Percentiles rank a stretch among this genome's conserved stretches.
Conservation (phyloP, 371 early-diverging fungal species). For the Mortierella sp. region DNA sequence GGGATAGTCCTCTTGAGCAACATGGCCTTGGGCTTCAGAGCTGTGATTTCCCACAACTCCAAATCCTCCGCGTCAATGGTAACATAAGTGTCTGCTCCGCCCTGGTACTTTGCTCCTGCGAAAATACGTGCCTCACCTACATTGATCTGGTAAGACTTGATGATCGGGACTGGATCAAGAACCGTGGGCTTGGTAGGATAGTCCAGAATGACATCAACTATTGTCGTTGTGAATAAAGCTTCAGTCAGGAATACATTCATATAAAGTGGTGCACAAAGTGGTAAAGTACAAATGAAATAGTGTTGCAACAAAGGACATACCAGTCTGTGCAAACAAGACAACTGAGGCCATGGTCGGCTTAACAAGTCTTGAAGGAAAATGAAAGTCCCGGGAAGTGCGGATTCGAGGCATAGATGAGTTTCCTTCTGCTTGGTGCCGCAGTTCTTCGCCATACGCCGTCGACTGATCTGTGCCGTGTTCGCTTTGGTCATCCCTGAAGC, state of each 20-base stretch:
- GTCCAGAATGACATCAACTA: conserved; percentile 57
- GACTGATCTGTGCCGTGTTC: conserved; percentile 56
- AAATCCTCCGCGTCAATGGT: conserved; percentile 72
- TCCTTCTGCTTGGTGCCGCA: conserved; percentile 45
- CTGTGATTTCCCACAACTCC: conserved; percentile 61
- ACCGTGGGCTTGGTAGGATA: conserved; percentile 46
- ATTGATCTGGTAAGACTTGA: conserved; percentile 63
- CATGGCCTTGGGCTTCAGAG: conserved; percentile 41
- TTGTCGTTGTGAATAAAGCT: not conserved
- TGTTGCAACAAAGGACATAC: conserved; percentile 1
- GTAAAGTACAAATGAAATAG: not conserved
- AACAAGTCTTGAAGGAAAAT: conserved; percentile 11
- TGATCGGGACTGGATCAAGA: conserved; percentile 26
- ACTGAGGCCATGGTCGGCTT: conserved; percentile 46
- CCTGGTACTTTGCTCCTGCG: conserved; percentile 70
- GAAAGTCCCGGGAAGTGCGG: conserved; percentile 18
- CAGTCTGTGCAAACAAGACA: conserved; percentile 36
- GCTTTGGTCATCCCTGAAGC: conserved; percentile 45
- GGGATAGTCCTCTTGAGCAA: conserved; percentile 67
- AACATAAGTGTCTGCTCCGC: conserved; percentile 67
- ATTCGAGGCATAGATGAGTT: not conserved
- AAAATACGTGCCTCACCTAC: conserved; percentile 72
- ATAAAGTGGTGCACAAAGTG: too few species aligned
- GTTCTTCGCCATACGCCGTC: conserved; percentile 53
- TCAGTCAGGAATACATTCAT: not conserved